A percentile compares a stretch with the other conserved stretches of the same genome.
Conservation (phyloP, 495 filamentous ascomycete genomes). For the Acidomyces sp. region DNA sequence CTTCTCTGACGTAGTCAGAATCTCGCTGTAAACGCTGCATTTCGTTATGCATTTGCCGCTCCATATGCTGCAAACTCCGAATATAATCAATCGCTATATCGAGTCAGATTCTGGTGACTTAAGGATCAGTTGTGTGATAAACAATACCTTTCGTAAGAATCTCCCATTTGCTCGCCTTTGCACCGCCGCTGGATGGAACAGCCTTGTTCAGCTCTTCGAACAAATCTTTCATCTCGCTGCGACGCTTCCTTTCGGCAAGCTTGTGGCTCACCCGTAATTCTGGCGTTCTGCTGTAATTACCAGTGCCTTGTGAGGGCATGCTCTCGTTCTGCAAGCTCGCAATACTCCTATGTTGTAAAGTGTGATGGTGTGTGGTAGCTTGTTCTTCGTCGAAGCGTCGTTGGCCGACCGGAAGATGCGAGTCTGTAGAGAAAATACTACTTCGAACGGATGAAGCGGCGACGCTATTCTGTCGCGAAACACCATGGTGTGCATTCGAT, state of each 20-base stretch:
- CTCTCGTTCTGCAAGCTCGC: conserved; percentile 26
- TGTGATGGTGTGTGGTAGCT: conserved; percentile 30
- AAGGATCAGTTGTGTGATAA: neutral
- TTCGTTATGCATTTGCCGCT: conserved; percentile 9
- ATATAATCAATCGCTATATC: conserved; percentile 23
- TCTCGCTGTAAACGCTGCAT: conserved; percentile 16
- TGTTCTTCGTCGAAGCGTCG: conserved; percentile 29
- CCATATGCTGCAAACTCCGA: conserved; percentile 10
- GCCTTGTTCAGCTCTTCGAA: conserved; percentile 76
- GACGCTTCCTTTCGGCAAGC: conserved; percentile 84
- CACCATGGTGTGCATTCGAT: conserved; percentile 22
- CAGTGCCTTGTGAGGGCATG: conserved; percentile 18
- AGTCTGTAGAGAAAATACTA: conserved; percentile 31
- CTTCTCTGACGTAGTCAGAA: conserved; percentile 9
- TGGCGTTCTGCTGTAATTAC: conserved; percentile 76
- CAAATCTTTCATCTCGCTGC: conserved; percentile 96
- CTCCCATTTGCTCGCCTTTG: conserved; percentile 98
- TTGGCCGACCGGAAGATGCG: conserved; percentile 27
- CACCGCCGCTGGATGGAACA: conserved; percentile 73
- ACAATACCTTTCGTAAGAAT: conserved; percentile 79
- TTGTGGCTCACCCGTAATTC: conserved; percentile 94
- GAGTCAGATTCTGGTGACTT: too few species aligned
- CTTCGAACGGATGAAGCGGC: conserved; percentile 29
- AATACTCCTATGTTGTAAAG: conserved; percentile 30
- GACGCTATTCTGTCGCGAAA: conserved; percentile 29